Percentiles rank a stretch among this genome's conserved stretches.
Conservation (phyloP, 192 early-diverging fungal species). For the Rhizoclosmatium sp. region DNA sequence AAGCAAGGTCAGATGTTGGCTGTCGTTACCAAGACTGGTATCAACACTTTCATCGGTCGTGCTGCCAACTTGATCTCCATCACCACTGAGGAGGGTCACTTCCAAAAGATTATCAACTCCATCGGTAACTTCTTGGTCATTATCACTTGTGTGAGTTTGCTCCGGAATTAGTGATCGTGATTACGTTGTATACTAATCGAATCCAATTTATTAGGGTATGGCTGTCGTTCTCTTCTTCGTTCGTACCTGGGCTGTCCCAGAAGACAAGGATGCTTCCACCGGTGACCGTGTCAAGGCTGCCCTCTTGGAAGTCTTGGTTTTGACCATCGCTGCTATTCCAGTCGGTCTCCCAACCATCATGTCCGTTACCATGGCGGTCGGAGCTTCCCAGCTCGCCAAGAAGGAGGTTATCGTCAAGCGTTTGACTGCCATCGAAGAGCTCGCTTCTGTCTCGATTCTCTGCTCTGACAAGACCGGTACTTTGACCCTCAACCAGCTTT, state of each 20-base stretch:
- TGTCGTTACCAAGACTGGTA: constrained; percentile 94
- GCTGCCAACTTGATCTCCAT: constrained; percentile 92
- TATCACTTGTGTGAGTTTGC: constrained; percentile 65
- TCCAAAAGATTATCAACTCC: constrained; percentile 88
- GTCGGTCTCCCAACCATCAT: constrained; percentile 92
- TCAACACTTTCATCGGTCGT: constrained; percentile 93
- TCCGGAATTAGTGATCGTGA: too few relatives aligned
- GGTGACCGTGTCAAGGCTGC: constrained; percentile 35
- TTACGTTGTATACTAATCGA: too few relatives aligned
- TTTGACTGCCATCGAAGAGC: constrained; percentile 90
- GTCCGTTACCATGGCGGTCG: constrained; percentile 95
- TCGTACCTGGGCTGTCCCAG: constrained; percentile 55
- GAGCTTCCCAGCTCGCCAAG: constrained; percentile 83
- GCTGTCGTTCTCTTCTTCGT: constrained; percentile 75
- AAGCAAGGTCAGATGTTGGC: constrained; percentile 95
- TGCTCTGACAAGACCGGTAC: constrained; percentile 86
- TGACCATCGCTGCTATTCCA: constrained; percentile 91
- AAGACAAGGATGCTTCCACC: constrained; percentile 50
- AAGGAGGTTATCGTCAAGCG: constrained; percentile 95
- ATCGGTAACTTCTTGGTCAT: constrained; percentile 92
- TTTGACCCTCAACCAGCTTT: constrained; percentile 88
- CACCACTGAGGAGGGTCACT: constrained; percentile 89
- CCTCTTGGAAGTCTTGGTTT: constrained; percentile 75
- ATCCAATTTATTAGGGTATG: too few relatives aligned
- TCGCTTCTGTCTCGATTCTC: constrained; percentile 85